A percentile compares a stretch with the other conserved stretches of the same genome.
phyloP scores from a whole-genome alignment of 305 asterid genomes.

The Caryopteris hybrid region DNA sequence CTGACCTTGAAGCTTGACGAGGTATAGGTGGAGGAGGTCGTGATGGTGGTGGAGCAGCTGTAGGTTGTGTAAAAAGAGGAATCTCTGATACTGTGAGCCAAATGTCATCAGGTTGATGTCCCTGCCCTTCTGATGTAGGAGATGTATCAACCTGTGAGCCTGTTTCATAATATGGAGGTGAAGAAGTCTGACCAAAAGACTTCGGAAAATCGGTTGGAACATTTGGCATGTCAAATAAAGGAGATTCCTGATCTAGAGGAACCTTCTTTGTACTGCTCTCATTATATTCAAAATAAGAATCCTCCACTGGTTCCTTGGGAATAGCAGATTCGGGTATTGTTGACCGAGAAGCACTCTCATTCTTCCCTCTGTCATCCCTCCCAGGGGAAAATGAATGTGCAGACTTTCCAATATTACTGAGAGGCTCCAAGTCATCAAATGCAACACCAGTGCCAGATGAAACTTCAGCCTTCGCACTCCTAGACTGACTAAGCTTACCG shows the following conservation, averaged over 20 bases:
- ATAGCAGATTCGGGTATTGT: conserved; percentile 43
- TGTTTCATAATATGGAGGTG: conserved; percentile 55
- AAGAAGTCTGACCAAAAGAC: conserved; percentile 47
- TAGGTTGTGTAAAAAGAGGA: conserved; percentile 86
- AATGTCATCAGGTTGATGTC: conserved; percentile 54
- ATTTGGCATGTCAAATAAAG: conserved; percentile 63
- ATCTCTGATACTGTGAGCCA: conserved; percentile 92
- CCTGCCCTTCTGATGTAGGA: conserved; percentile 50
- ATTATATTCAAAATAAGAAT: conserved; percentile 46
- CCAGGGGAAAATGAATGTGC: conserved; percentile 54
- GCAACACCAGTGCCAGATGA: conserved; percentile 54
- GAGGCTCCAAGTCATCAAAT: conserved; percentile 86
- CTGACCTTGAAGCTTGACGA: conserved; percentile 45
- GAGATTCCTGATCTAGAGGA: conserved; percentile 62
- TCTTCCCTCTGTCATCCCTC: conserved; percentile 47
- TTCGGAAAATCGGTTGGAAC: conserved; percentile 51
- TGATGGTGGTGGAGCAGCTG: conserved; percentile 94
- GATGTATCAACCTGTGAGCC: conserved; percentile 45
- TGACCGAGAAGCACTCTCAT: conserved; percentile 47
- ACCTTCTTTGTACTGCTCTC: conserved; percentile 47
- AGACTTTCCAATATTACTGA: conserved; percentile 50
- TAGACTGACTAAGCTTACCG: conserved; percentile 49
- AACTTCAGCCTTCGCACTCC: conserved; percentile 47
- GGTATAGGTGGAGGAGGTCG: conserved; percentile 99
- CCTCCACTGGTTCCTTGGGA: conserved; percentile 44